Evolutionary conservation across 495 filamentous ascomycete genomes (phyloP).

Genomic region (Tuber indicum): DNA sequence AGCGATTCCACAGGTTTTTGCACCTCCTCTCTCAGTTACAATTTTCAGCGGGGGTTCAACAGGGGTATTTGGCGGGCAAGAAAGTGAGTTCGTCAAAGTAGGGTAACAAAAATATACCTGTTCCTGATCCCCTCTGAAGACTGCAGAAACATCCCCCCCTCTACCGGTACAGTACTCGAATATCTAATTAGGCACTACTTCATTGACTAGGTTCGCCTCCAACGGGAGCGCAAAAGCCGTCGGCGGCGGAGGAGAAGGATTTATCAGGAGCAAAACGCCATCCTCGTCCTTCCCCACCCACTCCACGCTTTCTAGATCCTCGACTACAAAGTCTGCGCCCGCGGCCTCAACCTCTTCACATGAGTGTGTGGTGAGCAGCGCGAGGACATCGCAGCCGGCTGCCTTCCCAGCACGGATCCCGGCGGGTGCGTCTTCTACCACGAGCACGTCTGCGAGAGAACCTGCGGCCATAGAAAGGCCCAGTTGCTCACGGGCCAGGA

Average conservation of each 20-base stretch:
- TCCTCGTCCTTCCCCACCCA: constrained; percentile 47
- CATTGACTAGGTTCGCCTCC: not conserved
- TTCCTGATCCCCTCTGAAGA: not conserved
- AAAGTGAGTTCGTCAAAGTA: not conserved
- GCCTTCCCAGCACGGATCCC: constrained; percentile 82
- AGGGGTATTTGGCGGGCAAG: not conserved
- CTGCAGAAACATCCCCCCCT: not conserved
- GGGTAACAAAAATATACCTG: not conserved
- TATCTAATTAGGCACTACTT: not conserved
- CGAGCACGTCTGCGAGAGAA: constrained; percentile 50
- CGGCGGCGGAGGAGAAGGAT: not conserved
- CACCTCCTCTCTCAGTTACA: not conserved
- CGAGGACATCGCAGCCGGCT: constrained; percentile 81
- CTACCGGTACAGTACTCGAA: no score
- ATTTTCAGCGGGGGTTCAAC: not conserved
- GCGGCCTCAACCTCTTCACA: constrained; percentile 62
- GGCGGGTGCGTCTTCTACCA: constrained; percentile 91
- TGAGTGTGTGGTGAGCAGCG: constrained; percentile 78
- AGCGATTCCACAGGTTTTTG: not conserved
- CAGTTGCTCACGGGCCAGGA: constrained; percentile 29
- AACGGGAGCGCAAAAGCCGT: not conserved
- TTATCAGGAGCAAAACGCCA: constrained; percentile 23
- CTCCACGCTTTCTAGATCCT: constrained; percentile 66
- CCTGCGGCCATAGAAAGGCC: constrained; percentile 44
- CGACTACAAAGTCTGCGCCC: constrained; percentile 80